Base-by-base conservation (phyloP, 2,329 filamentous ascomycete genomes). In the Xylariales sp. region DNA sequence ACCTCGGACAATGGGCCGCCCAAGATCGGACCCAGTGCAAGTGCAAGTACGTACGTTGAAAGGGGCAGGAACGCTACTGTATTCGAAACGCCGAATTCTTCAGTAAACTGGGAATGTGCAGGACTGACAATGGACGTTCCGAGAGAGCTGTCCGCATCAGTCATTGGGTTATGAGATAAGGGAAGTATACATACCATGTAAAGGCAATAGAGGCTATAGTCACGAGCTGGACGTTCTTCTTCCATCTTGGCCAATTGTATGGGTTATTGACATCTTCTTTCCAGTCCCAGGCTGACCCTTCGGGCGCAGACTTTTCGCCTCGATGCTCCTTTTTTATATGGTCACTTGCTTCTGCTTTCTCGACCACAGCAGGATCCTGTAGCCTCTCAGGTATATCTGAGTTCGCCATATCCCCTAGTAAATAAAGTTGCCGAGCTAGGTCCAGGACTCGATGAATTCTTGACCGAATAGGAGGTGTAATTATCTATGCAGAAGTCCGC, bases 1-100 rank as follows among this genome's bases (percentile, higher is more conserved):
- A 66, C 71, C 53, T 84, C 81, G 36, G 73, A 79, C 1, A 82
- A 51, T 0, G 79, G 80, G 0, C 78, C 77, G 8, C 74, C 74
- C 11, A 80, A 46, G 37, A 82, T 60, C 5, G 81, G 80, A 0
- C 80, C 80, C 12, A 82, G 63, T 3, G 65, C 76, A 0, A 84
- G 66, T 0, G 78, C 80, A 8, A 82, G 59, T 5, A 79, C 71
- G 55, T 80, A 85, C 5, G 81, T 56, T 0, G 80, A 73, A 1
- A 84, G 57, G 0, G 75, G 74, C 0, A 84, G 59, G n/a, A 84
- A 62, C 0, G 80, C 74, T 6, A 70, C 66, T 1, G 76, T 80
- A 36, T 68, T 66, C 11, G 67, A 69, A 10, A 82, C 66, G 32
- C 66, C 49, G 54, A 85, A 85, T 5, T 75, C 65, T 0, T 53